Conservation (phyloP, 345 rosid species). For the Aurinia saxatilis region DNA sequence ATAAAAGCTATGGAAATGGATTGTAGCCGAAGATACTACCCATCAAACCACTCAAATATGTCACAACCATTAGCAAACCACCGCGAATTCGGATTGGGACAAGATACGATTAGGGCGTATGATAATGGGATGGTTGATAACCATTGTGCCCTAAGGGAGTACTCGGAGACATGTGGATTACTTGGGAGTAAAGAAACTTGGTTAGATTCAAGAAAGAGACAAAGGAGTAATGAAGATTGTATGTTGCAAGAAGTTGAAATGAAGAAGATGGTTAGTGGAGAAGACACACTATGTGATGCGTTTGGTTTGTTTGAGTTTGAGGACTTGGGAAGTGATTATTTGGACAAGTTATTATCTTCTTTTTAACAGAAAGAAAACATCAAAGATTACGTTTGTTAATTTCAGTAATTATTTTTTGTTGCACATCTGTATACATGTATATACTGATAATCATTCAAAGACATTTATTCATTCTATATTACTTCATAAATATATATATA, state of each 20-base stretch:
- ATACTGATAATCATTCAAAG: no score
- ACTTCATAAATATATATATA: not conserved
- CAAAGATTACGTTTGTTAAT: not conserved
- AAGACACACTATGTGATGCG: constrained; percentile 21
- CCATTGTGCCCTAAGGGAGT: not conserved
- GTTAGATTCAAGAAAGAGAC: constrained; percentile 22
- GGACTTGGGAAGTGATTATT: constrained; percentile 67
- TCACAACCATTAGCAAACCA: not conserved
- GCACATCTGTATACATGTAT: not conserved
- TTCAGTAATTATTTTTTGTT: not conserved
- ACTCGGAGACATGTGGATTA: not conserved
- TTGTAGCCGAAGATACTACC: not conserved
- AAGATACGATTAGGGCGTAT: not conserved
- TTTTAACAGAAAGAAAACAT: constrained; percentile 26
- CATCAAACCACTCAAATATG: not conserved
- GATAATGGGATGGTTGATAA: constrained; percentile 7
- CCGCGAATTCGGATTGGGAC: not conserved
- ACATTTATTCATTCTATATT: not conserved
- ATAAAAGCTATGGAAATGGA: constrained; percentile 37
- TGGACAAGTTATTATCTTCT: constrained; percentile 58
- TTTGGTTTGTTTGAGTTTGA: constrained; percentile 50
- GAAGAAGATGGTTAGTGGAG: constrained; percentile 28
- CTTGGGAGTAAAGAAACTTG: constrained; percentile 13
- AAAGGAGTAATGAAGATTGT: not conserved
- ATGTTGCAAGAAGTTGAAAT: constrained; percentile 26